Evolutionary conservation across 2,329 filamentous ascomycete genomes (phyloP), one percentile per base, ranked within the genome.

Genomic region (Claviceps sp.): DNA sequence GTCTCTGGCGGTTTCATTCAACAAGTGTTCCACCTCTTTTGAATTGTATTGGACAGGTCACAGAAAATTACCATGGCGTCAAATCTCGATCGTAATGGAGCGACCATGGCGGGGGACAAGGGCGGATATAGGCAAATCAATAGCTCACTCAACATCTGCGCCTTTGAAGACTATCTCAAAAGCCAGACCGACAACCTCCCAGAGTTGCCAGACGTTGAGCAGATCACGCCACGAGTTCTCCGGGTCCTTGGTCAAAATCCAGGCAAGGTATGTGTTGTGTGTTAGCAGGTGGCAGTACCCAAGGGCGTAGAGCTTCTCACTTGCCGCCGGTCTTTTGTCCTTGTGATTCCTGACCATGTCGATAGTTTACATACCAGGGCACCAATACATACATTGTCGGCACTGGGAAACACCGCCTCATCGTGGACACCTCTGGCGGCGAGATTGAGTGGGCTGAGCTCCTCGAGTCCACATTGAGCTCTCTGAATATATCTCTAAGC

Each of bases 381-480:
- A 88, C 86, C 55, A 89, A 90, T 64, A 89, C 86, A 17, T 90
- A 89, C 63, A 74, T 90, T 40, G 64, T 90, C 52, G 86, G 86
- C 34, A 77, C 74, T 5, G 85, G 85, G 3, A 59, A 68, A 1
- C 64, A 69, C 11, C 75, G 86, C 1, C 68, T 89, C 49, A 71
- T 90, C 13, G 78, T 90, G 59, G 86, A 90, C 64, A 88, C 85
- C 0, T 85, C 80, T 39, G 78, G 87, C 63, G 86, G 85, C 42
- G 74, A 72, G 50, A 74, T 77, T 2, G 68, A 72, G 37, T 89
- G 85, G 85, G 61, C 62, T 0, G 61, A 64, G 0, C 47, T 69
- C 5, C 59, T 76, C 14, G 44, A 55, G 1, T 54, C 54, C 1
- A 66, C 51, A 14, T 50, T 55, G 26, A n/a, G 42, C 13, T 43